These are phyloP conservation scores for Camelina hispida DNA, from an alignment of 345 rosid species.

Conservation along the genomic window DNA sequence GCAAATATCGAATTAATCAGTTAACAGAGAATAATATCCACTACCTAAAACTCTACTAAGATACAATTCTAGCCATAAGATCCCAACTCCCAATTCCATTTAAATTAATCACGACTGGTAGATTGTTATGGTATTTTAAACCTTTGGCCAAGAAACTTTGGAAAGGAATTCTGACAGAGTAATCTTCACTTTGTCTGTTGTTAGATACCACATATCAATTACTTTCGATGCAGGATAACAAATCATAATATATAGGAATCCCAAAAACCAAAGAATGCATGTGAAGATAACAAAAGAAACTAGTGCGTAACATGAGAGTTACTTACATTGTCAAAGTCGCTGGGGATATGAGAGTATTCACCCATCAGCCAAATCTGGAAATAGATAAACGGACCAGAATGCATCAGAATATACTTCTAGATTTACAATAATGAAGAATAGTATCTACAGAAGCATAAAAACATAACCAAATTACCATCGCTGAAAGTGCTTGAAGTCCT, in stretches of 20 bases:
- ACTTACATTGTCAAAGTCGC: conserved; percentile 48
- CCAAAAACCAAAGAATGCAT: conserved; percentile 6
- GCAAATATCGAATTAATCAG: conserved; percentile 19
- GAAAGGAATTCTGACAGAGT: not conserved
- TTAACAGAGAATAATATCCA: conserved; percentile 16
- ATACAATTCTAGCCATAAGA: conserved; percentile 2
- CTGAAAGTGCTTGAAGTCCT: conserved; percentile 87
- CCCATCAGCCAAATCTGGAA: conserved; percentile 60
- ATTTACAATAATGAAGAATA: conserved; percentile 12
- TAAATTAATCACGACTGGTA: not conserved
- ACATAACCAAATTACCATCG: conserved; percentile 64
- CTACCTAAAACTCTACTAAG: conserved; percentile 16
- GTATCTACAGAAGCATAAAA: conserved; percentile 12
- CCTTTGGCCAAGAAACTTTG: conserved; percentile 10
- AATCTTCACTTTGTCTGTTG: not conserved
- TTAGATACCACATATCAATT: conserved; percentile 19
- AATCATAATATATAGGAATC: conserved; percentile 16
- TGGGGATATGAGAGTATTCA: conserved; percentile 66
- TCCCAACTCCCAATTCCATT: conserved; percentile 1
- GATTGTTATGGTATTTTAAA: not conserved
- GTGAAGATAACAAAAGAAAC: not conserved
- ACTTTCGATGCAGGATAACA: not conserved
- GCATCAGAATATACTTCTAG: conserved; percentile 37
- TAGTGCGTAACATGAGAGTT: conserved; percentile 16
- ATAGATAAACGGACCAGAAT: conserved; percentile 38